phyloP scores from a whole-genome alignment of 345 rosid genomes.

The Hirschfeldia incana region DNA sequence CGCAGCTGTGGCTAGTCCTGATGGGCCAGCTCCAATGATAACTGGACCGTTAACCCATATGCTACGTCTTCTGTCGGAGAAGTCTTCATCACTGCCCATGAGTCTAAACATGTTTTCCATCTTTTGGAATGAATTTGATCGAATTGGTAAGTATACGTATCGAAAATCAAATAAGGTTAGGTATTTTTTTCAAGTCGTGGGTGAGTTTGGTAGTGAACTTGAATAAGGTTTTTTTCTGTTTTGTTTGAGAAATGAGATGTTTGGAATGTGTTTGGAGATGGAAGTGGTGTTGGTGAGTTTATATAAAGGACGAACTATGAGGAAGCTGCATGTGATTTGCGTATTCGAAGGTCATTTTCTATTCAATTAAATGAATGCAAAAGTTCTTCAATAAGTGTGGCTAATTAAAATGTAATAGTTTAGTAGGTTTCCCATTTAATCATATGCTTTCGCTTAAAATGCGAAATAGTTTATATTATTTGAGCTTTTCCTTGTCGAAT shows the following conservation, averaged over 20 bases:
- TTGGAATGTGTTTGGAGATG: conserved; percentile 34
- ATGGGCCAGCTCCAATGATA: conserved; percentile 85
- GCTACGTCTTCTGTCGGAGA: conserved; percentile 42
- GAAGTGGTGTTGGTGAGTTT: conserved; percentile 21
- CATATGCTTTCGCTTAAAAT: conserved; percentile 41
- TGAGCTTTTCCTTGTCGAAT: conserved; percentile 18
- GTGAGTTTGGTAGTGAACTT: conserved; percentile 2
- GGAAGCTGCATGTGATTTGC: conserved; percentile 39
- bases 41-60: conserved; percentile 73
- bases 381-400: conserved; percentile 28
- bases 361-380: conserved; percentile 10
- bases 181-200: conserved; percentile 1
- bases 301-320: conserved; percentile 27
- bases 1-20: conserved; percentile 82
- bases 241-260: conserved; percentile 21
- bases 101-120: conserved; percentile 57
- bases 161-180: not conserved
- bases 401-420: conserved; percentile 20
- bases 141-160: not conserved
- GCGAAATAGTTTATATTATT: conserved; percentile 25
- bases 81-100: conserved; percentile 50
- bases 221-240: not conserved
- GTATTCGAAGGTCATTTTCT: conserved; percentile 25
- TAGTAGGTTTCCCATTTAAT: conserved; percentile 33
- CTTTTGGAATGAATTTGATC: not conserved